Evolutionary conservation across 768 basidiomycete genomes (phyloP).

Genomic region (Hericium coralloides): DNA sequence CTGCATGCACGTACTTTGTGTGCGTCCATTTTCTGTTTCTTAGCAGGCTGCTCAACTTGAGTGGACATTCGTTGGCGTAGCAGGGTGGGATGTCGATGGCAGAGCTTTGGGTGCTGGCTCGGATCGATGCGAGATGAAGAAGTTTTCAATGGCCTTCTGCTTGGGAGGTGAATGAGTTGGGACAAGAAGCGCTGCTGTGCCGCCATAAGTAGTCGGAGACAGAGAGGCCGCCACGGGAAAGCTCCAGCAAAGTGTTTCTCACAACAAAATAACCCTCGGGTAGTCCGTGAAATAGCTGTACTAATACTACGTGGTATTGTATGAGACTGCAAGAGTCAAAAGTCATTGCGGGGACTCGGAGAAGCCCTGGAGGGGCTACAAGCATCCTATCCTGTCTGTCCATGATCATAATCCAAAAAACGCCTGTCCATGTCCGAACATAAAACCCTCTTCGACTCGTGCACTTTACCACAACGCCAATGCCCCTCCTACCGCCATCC

Average conservation of each 20-base stretch:
- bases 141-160: too few species aligned
- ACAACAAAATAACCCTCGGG: background rate
- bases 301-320: background rate
- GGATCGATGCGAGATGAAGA: too few species aligned
- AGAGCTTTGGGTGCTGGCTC: too few species aligned
- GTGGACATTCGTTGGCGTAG: constrained; percentile 14
- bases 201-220: too few species aligned
- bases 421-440: constrained; percentile 6
- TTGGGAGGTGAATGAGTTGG: too few species aligned
- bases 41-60: constrained; percentile 20
- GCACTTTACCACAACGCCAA: constrained; percentile 12
- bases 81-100: too few species aligned
- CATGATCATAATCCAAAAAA: background rate
- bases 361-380: too few species aligned
- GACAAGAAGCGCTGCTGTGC: too few species aligned
- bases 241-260: too few species aligned
- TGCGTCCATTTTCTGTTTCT: constrained; percentile 36
- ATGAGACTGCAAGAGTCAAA: background rate
- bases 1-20: constrained; percentile 21
- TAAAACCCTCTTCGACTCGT: background rate
- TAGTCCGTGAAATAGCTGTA: background rate
- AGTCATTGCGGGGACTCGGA: background rate
- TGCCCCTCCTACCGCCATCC: constrained; percentile 22
- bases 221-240: too few species aligned
- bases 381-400: too few species aligned